Evolutionary conservation across 2,329 filamentous ascomycete species (phyloP), one percentile per base, ranked within the genome.

Genomic region (Huntiella moniliformis): DNA sequence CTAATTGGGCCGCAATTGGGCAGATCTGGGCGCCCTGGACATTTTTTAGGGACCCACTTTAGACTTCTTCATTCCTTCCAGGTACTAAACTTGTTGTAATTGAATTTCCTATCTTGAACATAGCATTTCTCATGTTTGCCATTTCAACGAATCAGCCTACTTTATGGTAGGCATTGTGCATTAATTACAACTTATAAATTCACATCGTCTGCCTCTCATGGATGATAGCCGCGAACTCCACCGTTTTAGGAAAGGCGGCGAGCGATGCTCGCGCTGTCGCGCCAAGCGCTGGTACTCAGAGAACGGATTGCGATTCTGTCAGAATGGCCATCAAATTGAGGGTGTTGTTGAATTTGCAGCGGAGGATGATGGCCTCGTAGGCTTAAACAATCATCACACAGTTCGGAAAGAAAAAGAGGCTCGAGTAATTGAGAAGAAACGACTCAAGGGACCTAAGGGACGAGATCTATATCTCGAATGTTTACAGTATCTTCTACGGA

Each of bases 401-500:
- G 42, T 38, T 28, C 42, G 47, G 17, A 51, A 49, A 34, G 33
- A 17, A 37, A 45, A 51, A 75, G 58, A 78, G 72, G 51, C 73
- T 74, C 55, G 59, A 62, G 17, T 65, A 66, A 44, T 65, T 73
- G 55, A 73, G 66, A 66, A 66, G 41, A 65, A 65, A 49, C 70
- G 78, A 56, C 66, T 82, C 42, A 60, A 60, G 4, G 87, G 87
- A 37, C 66, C 73, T 40, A 70, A 74, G 45, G 88, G 81, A 11
- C 74, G 77, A 52, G 74, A 81, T 51, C 71, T 95, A 17, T 95
- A 83, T 58, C 67, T 96, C 33, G 81, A 93, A 57, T 80, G 76
- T 52, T 73, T 92, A 49, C 88, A 96, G 60, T 66, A 94, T 31
- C 71, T 96, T 41, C 64, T 98, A 22, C 77, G 86, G 58, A 83